Conservation (phyloP, 345 rosid genomes). For the Eucalyptus leucophloia region DNA sequence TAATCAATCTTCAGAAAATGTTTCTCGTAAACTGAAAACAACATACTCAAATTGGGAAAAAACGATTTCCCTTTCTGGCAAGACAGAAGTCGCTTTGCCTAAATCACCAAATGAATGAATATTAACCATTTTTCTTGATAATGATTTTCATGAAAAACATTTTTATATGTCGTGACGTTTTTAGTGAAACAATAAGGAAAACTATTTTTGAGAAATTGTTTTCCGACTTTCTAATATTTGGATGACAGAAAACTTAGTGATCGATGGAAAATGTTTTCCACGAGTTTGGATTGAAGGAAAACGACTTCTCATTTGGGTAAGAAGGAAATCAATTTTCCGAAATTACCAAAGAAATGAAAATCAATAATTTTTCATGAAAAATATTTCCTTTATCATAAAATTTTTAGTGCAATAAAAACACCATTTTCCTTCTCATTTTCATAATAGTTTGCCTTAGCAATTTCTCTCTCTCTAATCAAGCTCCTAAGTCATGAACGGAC, state of each 20-base stretch:
- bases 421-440: not conserved
- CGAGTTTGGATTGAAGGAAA: not conserved
- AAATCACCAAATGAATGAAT: not conserved
- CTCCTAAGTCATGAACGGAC: not conserved
- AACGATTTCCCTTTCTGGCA: fast-evolving
- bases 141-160: too few species aligned
- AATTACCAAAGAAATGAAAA: not conserved
- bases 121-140: not conserved
- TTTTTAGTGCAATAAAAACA: not conserved
- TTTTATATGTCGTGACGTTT: too few species aligned
- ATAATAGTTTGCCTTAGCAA: not conserved
- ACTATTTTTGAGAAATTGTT: too few species aligned
- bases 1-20: not conserved
- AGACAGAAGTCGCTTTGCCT: not conserved
- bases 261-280: not conserved
- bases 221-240: not conserved
- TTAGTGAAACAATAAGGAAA: too few species aligned
- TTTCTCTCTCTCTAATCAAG: not conserved
- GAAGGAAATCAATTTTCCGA: not conserved
- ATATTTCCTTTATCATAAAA: not conserved
- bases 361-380: not conserved
- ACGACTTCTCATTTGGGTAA: not conserved
- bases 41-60: not conserved
- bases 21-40: not conserved
- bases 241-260: fast-evolving